Percentiles rank a stretch among this genome's conserved stretches.
phyloP scores from a whole-genome alignment of 495 filamentous ascomycete genomes.

The Haplographium delicatum region DNA sequence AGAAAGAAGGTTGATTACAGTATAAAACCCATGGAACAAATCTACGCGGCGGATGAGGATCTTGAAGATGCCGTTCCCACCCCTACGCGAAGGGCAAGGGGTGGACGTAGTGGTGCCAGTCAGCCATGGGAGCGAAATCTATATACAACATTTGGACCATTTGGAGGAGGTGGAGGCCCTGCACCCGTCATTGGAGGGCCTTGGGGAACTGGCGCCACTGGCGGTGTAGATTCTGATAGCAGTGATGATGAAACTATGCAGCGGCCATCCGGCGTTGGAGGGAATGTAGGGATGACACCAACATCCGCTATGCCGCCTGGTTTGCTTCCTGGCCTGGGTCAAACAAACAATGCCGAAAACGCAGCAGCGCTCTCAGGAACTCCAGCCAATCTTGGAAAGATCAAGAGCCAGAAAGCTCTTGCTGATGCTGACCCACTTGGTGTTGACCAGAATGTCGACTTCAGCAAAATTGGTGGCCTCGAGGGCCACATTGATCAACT shows the following conservation, averaged over 20 bases:
- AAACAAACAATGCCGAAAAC: slow-evolving; percentile 60
- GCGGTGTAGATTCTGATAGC: slow-evolving; percentile 86
- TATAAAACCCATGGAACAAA: slow-evolving; percentile 69
- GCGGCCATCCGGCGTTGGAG: slow-evolving; percentile 49
- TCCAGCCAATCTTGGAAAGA: slow-evolving; percentile 80
- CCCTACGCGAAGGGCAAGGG: slow-evolving; percentile 57
- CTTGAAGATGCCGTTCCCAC: slow-evolving; percentile 57
- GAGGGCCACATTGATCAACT: slow-evolving; percentile 90
- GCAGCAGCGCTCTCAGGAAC: slow-evolving; percentile 55
- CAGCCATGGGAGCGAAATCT: slow-evolving; percentile 65
- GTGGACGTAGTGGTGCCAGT: slow-evolving; percentile 46
- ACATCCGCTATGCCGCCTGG: slow-evolving; percentile 55
- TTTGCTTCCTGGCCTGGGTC: slow-evolving; percentile 47
- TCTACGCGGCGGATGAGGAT: slow-evolving; percentile 63
- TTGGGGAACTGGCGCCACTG: slow-evolving; percentile 69
- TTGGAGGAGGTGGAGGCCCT: slow-evolving; percentile 74
- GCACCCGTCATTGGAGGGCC: slow-evolving; percentile 70
- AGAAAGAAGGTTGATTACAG: slow-evolving; percentile 65
- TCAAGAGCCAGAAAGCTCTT: slow-evolving; percentile 70
- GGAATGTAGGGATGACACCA: slow-evolving; percentile 70
- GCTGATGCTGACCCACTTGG: slow-evolving; percentile 94
- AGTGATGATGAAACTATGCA: slow-evolving; percentile 84
- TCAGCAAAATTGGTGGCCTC: slow-evolving; percentile 86
- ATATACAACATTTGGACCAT: slow-evolving; percentile 83
- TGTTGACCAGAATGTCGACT: slow-evolving; percentile 84